These are phyloP conservation scores for Penicillium crustosum DNA, from an alignment of 2,329 filamentous ascomycete genomes.

Conservation along the genomic window DNA sequence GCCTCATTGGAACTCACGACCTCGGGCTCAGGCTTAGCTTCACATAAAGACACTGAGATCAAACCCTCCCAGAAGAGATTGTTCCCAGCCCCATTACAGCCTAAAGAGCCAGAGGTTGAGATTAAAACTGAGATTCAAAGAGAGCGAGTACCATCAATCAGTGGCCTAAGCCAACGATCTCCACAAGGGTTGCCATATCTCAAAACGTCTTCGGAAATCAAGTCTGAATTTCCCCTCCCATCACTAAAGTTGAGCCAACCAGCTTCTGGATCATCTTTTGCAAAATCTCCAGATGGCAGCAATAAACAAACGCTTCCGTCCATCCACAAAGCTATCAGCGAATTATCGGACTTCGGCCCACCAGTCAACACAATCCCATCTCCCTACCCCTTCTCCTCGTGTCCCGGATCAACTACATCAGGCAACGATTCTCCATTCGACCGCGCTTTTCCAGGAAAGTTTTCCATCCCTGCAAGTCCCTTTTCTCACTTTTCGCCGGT, in stretches of 20 bases:
- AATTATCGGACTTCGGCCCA: conserved; percentile 29
- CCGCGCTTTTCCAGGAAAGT: conserved; percentile 33
- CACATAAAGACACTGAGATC: background rate
- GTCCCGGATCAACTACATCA: conserved; percentile 28
- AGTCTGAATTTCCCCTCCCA: conserved; percentile 38
- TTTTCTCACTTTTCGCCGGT: conserved; percentile 42
- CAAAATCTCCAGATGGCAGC: conserved; percentile 35
- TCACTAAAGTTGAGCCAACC: conserved; percentile 44
- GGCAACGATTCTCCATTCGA: conserved; percentile 32
- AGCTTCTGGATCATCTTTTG: conserved; percentile 10
- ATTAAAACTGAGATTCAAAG: background rate
- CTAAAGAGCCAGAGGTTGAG: background rate
- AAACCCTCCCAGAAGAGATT: background rate
- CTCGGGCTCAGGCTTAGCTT: background rate
- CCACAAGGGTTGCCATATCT: conserved; percentile 8
- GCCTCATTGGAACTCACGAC: background rate
- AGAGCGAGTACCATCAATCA: conserved; percentile 9
- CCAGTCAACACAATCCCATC: conserved; percentile 24
- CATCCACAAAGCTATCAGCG: conserved; percentile 40
- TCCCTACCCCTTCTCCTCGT: conserved; percentile 28
- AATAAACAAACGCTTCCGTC: conserved; percentile 42
- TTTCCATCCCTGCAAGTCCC: conserved; percentile 35
- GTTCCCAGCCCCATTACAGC: background rate
- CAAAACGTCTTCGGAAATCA: conserved; percentile 33
- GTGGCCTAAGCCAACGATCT: conserved; percentile 7